Conservation (phyloP, 305 asterid genomes). For the Solanum aculeatissimum region DNA sequence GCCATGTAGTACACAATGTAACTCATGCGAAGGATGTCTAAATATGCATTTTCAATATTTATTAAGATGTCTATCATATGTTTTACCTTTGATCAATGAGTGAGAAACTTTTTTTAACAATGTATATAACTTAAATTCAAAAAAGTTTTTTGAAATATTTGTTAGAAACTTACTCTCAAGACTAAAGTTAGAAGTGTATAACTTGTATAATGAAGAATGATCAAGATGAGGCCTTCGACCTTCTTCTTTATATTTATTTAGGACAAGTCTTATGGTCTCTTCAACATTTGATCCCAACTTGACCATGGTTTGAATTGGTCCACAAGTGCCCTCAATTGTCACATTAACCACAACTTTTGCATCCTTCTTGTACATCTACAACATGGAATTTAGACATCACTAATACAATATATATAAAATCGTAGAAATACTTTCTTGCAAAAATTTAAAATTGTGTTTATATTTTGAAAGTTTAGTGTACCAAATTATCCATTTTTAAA, state of each 20-base stretch:
- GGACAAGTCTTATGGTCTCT: slow-evolving; percentile 41
- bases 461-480: neutral
- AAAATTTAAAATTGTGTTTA: neutral
- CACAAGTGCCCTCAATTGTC: slow-evolving; percentile 67
- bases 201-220: slow-evolving; percentile 27
- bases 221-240: slow-evolving; percentile 52
- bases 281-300: slow-evolving; percentile 59
- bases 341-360: slow-evolving; percentile 68
- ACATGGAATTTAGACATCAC: neutral
- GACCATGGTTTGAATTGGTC: slow-evolving; percentile 61
- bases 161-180: slow-evolving; percentile 42
- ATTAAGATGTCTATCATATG: neutral
- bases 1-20: neutral
- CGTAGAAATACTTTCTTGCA: neutral
- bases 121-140: neutral
- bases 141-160: neutral
- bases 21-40: neutral
- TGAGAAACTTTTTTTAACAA: neutral
- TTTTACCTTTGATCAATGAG: neutral
- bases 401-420: neutral
- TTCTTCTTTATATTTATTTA: slow-evolving; percentile 40
- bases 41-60: neutral
- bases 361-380: slow-evolving; percentile 44
- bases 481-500: no score
- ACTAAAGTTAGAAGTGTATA: slow-evolving; percentile 57